Evolutionary conservation across 192 early-diverging fungal genomes (phyloP).

Genomic region (Coemansia sp.): DNA sequence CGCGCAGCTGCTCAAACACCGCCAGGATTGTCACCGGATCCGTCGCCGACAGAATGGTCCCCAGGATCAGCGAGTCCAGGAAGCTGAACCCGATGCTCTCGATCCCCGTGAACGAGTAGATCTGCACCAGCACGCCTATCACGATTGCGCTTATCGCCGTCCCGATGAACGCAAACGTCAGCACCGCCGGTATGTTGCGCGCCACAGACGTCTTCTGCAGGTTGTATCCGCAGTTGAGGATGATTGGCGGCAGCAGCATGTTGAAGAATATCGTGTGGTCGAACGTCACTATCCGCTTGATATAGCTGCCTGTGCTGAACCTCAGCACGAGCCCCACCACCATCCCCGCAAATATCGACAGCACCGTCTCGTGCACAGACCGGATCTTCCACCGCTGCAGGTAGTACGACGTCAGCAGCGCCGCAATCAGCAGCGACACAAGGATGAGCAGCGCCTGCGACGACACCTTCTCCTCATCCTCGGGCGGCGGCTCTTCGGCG

Average conservation of each 20-base stretch:
- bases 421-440: constrained; percentile 78
- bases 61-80: constrained; percentile 93
- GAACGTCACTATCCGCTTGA: constrained; percentile 87
- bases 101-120: constrained; percentile 68
- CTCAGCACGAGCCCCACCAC: constrained; percentile 48
- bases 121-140: constrained; percentile 75
- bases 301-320: constrained; percentile 49
- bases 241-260: constrained; percentile 93
- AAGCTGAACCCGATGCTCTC: constrained; percentile 72
- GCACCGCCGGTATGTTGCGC: constrained; percentile 83
- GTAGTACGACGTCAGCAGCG: constrained; percentile 86
- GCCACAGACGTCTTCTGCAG: constrained; percentile 88
- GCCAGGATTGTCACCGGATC: constrained; percentile 97
- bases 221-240: constrained; percentile 95
- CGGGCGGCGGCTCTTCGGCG: constrained; percentile 35
- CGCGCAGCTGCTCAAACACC: constrained; percentile 89
- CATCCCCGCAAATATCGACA: constrained; percentile 88
- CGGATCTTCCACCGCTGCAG: constrained; percentile 84
- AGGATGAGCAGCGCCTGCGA: constrained; percentile 86
- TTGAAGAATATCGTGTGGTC: constrained; percentile 94
- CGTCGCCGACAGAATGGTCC: constrained; percentile 92
- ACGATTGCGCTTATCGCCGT: constrained; percentile 90
- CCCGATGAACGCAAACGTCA: constrained; percentile 91
- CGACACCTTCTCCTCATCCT: constrained; percentile 71
- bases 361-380: constrained; percentile 92